phyloP scores from a whole-genome alignment of 2,329 filamentous ascomycete species.

The Falciphora oryzae region DNA sequence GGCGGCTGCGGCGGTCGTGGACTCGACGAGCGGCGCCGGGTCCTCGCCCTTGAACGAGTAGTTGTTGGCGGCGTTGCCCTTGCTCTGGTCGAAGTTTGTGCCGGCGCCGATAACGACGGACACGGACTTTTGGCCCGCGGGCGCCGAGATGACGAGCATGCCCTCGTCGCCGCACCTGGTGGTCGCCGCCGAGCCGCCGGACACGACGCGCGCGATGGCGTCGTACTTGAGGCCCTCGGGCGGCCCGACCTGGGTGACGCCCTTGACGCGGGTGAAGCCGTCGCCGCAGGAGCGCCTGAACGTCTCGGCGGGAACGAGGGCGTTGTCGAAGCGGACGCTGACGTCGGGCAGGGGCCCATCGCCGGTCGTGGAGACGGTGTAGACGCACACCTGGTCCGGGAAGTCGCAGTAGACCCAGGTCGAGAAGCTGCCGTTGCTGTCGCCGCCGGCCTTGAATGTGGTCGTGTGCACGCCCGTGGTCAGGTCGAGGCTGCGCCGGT shows the following conservation, averaged over 20 bases:
- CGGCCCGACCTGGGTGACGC: conserved; percentile 29
- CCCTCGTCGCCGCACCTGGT: neutral
- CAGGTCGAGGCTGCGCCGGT: conserved; percentile 38
- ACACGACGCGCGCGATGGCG: conserved; percentile 26
- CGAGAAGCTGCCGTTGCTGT: conserved; percentile 22
- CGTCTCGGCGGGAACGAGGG: conserved; percentile 14
- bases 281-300: conserved; percentile 25
- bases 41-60: conserved; percentile 45
- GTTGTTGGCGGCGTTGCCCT: conserved; percentile 35
- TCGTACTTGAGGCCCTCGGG: conserved; percentile 40
- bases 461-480: conserved; percentile 33
- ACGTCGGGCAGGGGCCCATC: conserved; percentile 30
- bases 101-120: conserved; percentile 37
- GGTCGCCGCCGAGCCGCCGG: conserved; percentile 21
- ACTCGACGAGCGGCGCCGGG: conserved; percentile 33
- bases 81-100: conserved; percentile 45
- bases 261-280: conserved; percentile 26
- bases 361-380: conserved; percentile 15
- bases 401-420: conserved; percentile 39
- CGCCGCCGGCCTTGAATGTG: conserved; percentile 24
- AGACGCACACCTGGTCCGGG: conserved; percentile 28
- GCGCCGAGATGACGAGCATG: conserved; percentile 19
- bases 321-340: conserved; percentile 36
- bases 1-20: conserved; percentile 26
- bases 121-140: conserved; percentile 19